These are phyloP conservation scores for Neonectria ditissima DNA, from an alignment of 2,329 filamentous ascomycete species.

Conservation along the genomic window DNA sequence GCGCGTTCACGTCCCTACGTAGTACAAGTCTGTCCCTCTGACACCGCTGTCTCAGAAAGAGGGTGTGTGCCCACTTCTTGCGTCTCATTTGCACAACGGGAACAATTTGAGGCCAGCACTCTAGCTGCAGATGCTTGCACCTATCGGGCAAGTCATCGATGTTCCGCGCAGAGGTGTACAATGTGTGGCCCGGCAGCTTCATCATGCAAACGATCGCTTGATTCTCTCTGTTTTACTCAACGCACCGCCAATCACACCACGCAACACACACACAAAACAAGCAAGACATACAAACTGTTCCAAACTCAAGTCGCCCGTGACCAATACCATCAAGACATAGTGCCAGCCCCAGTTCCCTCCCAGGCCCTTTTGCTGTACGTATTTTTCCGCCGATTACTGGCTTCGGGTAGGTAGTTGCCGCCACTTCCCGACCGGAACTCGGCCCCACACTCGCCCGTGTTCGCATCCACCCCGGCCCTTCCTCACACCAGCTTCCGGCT, in stretches of 20 bases:
- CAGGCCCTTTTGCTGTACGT: not conserved
- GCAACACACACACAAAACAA: not conserved
- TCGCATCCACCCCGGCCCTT: not conserved
- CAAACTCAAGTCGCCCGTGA: slow-evolving; percentile 6
- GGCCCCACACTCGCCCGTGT: slow-evolving; percentile 12
- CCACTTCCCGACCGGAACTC: slow-evolving; percentile 7
- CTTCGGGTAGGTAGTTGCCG: not conserved
- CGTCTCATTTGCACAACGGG: not conserved
- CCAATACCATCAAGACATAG: not conserved
- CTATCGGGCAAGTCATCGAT: not conserved
- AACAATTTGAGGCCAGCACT: not conserved
- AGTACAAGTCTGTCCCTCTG: too few relatives aligned
- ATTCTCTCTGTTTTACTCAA: not conserved
- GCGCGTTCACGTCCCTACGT: too few relatives aligned
- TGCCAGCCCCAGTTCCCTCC: not conserved
- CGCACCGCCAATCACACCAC: not conserved
- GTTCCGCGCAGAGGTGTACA: not conserved
- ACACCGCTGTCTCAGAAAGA: not conserved
- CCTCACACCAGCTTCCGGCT: slow-evolving; percentile 5
- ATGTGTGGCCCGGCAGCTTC: not conserved
- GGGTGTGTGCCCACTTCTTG: not conserved
- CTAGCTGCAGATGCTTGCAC: not conserved
- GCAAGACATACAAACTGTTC: slow-evolving; percentile 3
- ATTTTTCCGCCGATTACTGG: not conserved
- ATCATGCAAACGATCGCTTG: not conserved